A percentile compares a stretch with the other conserved stretches of the same genome.
Conservation (phyloP, 2,329 filamentous ascomycete genomes). For the Scleromitrula shiraiana region DNA sequence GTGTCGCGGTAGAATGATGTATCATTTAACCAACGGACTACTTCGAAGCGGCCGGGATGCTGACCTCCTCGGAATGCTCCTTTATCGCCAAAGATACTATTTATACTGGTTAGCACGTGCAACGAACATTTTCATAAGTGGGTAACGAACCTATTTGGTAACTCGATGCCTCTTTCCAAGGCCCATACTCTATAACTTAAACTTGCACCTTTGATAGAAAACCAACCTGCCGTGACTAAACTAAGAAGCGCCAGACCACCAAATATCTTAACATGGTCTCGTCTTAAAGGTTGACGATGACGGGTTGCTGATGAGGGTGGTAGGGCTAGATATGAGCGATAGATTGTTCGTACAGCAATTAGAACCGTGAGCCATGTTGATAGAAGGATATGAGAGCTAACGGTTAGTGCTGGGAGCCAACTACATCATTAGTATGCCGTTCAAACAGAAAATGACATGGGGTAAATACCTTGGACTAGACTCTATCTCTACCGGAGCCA, state of each 20-base stretch:
- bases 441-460: background rate
- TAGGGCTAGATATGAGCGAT: slow-evolving; percentile 26
- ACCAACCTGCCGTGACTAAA: slow-evolving; percentile 36
- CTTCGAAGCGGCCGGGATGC: slow-evolving; percentile 26
- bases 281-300: slow-evolving; percentile 26
- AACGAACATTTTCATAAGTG: slow-evolving; percentile 1
- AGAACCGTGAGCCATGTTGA: slow-evolving; percentile 18
- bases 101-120: slow-evolving; percentile 12
- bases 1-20: slow-evolving; percentile 27
- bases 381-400: slow-evolving; percentile 15
- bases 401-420: slow-evolving; percentile 13
- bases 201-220: slow-evolving; percentile 36
- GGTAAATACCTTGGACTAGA: slow-evolving; percentile 7
- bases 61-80: slow-evolving; percentile 25
- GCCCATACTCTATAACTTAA: slow-evolving; percentile 45
- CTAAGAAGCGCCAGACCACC: slow-evolving; percentile 38
- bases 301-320: slow-evolving; percentile 33
- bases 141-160: slow-evolving; percentile 32
- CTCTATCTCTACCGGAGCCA: slow-evolving; percentile 10
- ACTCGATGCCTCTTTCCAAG: slow-evolving; percentile 32
- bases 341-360: slow-evolving; percentile 20
- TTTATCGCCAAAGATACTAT: slow-evolving; percentile 26
- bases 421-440: slow-evolving; percentile 5
- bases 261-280: slow-evolving; percentile 32
- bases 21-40: slow-evolving; percentile 25